These are phyloP conservation scores for Basidioascus undulatus DNA, from an alignment of 768 basidiomycete species.

Conservation along the genomic window DNA sequence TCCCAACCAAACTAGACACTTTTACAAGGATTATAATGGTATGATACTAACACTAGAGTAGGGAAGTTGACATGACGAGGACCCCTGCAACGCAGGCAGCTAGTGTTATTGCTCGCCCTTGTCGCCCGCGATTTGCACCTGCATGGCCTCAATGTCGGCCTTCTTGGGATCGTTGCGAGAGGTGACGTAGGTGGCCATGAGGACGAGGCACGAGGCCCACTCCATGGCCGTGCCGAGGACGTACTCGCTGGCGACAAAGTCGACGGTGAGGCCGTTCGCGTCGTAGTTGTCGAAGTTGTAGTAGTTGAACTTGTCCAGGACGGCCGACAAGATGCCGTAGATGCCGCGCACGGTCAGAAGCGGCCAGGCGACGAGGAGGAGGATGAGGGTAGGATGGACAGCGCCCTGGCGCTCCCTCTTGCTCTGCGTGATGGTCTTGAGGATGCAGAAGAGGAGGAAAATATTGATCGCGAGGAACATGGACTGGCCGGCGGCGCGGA, in stretches of 20 bases:
- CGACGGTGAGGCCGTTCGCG: background rate
- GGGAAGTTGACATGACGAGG: too few relatives aligned
- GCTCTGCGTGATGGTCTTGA: constrained; percentile 5
- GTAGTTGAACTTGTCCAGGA: constrained; percentile 4
- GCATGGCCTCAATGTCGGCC: background rate
- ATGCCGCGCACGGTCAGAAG: constrained; percentile 9
- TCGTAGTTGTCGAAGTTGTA: too few relatives aligned
- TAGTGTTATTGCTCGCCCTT: too few relatives aligned
- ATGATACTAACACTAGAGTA: too few relatives aligned
- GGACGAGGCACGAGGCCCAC: constrained; percentile 9
- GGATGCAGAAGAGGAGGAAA: constrained; percentile 7
- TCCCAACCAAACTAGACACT: too few relatives aligned
- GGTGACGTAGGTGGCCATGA: constrained; percentile 7
- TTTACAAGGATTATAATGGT: too few relatives aligned
- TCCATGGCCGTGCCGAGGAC: constrained; percentile 8
- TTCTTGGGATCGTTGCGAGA: background rate
- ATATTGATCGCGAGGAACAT: constrained; percentile 9
- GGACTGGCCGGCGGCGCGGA: constrained; percentile 8
- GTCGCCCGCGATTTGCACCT: too few relatives aligned
- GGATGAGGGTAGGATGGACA: constrained; percentile 4
- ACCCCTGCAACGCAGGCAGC: too few relatives aligned
- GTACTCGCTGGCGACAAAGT: constrained; percentile 7
- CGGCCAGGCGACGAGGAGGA: constrained; percentile 9
- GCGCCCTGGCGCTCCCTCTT: too few relatives aligned
- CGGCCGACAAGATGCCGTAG: constrained; percentile 9